These are phyloP conservation scores for Pascua sp. DNA, from an alignment of 1,284 basidiomycete genomes.

Conservation along the genomic window DNA sequence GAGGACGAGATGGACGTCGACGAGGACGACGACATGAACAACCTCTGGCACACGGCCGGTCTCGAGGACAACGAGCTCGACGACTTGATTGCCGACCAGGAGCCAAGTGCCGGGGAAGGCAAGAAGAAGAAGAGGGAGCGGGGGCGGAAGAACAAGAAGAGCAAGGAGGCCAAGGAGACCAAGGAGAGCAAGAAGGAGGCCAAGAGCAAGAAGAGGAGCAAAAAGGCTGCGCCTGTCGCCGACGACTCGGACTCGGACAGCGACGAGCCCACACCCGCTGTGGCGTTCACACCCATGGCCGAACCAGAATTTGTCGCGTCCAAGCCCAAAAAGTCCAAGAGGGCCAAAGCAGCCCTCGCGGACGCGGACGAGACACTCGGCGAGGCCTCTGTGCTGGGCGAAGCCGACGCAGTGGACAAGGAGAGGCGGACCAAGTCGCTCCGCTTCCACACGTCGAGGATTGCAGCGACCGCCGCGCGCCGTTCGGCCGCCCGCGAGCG, in stretches of 20 bases:
- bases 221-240: conserved; percentile 26
- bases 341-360: conserved; percentile 23
- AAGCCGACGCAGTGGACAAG: conserved; percentile 76
- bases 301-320: conserved; percentile 33
- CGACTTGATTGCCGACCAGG: conserved; percentile 34
- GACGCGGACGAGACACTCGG: conserved; percentile 63
- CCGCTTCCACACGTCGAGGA: conserved; percentile 85
- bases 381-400: conserved; percentile 66
- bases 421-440: conserved; percentile 70
- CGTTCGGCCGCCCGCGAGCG: conserved; percentile 61
- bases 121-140: conserved; percentile 31
- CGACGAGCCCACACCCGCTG: conserved; percentile 2
- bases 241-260: conserved; percentile 9
- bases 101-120: conserved; percentile 13
- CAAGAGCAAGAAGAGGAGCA: conserved; percentile 45
- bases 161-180: conserved; percentile 29
- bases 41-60: conserved; percentile 35
- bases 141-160: conserved; percentile 42
- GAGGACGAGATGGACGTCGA: conserved; percentile 23
- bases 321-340: conserved; percentile 25
- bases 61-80: conserved; percentile 45
- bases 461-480: conserved; percentile 70
- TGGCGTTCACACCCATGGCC: conserved; percentile 39
- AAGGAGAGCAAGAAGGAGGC: conserved; percentile 35
- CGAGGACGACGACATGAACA: conserved; percentile 27